phyloP scores from a whole-genome alignment of 2,329 filamentous ascomycete genomes.

The Akanthomyces dipterigenus region DNA sequence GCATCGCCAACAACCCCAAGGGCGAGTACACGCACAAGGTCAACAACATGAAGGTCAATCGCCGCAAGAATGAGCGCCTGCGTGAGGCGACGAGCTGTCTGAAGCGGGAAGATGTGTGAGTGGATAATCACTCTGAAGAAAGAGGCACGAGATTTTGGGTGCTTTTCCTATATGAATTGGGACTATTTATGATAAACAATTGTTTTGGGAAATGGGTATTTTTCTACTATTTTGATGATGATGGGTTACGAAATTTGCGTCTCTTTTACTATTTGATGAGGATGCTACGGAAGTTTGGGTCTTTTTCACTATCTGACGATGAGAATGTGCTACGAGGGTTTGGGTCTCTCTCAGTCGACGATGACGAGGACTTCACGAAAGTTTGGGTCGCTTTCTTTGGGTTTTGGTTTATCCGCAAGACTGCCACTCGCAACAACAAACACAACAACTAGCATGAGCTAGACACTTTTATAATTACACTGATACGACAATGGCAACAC shows the following conservation, averaged over 20 bases:
- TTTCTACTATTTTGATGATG: background rate
- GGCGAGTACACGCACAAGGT: constrained; percentile 20
- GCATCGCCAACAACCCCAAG: constrained; percentile 21
- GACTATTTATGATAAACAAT: background rate
- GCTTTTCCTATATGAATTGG: too few species aligned
- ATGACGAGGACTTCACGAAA: too few species aligned
- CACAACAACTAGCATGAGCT: background rate
- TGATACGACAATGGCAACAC: background rate
- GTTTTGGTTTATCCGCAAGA: background rate
- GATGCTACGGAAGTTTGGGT: background rate
- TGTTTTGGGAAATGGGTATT: too few species aligned
- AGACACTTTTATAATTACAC: background rate
- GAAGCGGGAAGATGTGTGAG: background rate
- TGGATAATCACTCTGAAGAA: too few species aligned
- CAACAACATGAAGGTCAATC: constrained; percentile 20
- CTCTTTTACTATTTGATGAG: background rate
- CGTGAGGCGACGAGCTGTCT: background rate
- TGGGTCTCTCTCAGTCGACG: too few species aligned
- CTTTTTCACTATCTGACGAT: background rate
- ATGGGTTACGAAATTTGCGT: too few species aligned
- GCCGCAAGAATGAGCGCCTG: constrained; percentile 16
- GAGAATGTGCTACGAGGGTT: background rate
- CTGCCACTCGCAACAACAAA: background rate
- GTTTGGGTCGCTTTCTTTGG: background rate
- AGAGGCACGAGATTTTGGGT: too few species aligned